phyloP scores from a whole-genome alignment of 495 filamentous ascomycete genomes.

The Durotheca rogersii region DNA sequence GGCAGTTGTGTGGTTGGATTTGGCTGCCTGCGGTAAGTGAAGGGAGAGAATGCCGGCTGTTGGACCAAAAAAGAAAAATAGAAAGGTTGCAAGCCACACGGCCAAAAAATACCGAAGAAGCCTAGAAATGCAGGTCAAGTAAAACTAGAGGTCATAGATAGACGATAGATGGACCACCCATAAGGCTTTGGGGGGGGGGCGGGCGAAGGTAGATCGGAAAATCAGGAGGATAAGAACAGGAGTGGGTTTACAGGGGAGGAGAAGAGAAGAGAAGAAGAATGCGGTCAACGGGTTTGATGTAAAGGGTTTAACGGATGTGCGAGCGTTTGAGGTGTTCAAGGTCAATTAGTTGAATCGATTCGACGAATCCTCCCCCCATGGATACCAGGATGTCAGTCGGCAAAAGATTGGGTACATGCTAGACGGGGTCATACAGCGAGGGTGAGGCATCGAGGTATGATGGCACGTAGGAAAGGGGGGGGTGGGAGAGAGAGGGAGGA shows the following conservation, averaged over 20 bases:
- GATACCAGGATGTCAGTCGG: too few relatives aligned
- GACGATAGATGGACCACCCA: constrained; percentile 4
- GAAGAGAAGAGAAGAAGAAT: not conserved
- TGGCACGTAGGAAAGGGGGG: too few relatives aligned
- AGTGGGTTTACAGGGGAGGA: too few relatives aligned
- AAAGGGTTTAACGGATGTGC: not conserved
- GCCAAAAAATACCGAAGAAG: too few relatives aligned
- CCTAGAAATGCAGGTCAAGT: constrained; percentile 12
- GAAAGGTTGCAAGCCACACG: constrained; percentile 14
- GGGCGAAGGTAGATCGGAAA: too few relatives aligned
- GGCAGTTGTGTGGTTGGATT: not conserved
- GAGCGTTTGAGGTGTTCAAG: not conserved
- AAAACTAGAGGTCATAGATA: constrained; percentile 17
- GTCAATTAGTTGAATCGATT: not conserved
- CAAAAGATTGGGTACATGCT: too few relatives aligned
- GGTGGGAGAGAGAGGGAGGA: too few relatives aligned
- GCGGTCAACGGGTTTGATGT: not conserved
- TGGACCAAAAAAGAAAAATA: too few relatives aligned
- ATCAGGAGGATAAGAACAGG: too few relatives aligned
- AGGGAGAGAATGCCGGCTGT: not conserved
- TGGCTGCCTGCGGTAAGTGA: constrained; percentile 5
- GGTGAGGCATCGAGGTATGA: too few relatives aligned
- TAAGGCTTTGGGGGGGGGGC: not conserved
- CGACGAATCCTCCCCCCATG: not conserved
- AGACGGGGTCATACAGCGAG: too few relatives aligned